Percentiles rank a stretch among this genome's conserved stretches.
Conservation (phyloP, 106 monocot genomes). For the Narthecium ossifragum region DNA sequence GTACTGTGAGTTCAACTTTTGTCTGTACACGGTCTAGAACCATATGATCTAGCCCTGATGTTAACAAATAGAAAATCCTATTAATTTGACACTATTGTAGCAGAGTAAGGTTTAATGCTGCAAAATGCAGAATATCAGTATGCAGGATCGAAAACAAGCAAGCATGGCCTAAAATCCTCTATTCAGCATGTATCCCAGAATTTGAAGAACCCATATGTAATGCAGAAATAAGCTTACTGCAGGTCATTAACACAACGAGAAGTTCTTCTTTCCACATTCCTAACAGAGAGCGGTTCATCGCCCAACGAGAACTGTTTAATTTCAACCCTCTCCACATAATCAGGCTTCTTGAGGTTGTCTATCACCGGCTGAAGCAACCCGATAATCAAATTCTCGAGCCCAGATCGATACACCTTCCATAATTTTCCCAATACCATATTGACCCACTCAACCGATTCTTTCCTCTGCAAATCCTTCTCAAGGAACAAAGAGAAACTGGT, state of each 20-base stretch:
- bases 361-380: slow-evolving; percentile 97
- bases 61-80: no score
- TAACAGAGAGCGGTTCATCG: slow-evolving; percentile 87
- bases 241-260: slow-evolving; percentile 89
- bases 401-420: slow-evolving; percentile 93
- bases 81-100: no score
- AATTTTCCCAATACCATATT: slow-evolving; percentile 97
- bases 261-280: slow-evolving; percentile 91
- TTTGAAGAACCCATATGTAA: no score
- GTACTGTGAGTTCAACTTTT: no score
- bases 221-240: slow-evolving; percentile 49
- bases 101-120: no score
- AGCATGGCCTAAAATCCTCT: no score
- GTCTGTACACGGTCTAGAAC: no score
- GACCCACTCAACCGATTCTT: slow-evolving; percentile 98
- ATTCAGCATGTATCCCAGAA: no score
- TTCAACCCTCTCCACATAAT: slow-evolving; percentile 87
- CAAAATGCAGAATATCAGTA: no score
- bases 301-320: slow-evolving; percentile 96
- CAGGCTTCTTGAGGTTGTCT: slow-evolving; percentile 79
- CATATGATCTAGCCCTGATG: no score
- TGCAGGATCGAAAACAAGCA: no score
- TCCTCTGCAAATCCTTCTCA: slow-evolving; percentile 90
- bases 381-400: slow-evolving; percentile 86
- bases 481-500: slow-evolving; percentile 88